Conservation (phyloP, 257 asterid species). For the Haberlea rhodopensis region DNA sequence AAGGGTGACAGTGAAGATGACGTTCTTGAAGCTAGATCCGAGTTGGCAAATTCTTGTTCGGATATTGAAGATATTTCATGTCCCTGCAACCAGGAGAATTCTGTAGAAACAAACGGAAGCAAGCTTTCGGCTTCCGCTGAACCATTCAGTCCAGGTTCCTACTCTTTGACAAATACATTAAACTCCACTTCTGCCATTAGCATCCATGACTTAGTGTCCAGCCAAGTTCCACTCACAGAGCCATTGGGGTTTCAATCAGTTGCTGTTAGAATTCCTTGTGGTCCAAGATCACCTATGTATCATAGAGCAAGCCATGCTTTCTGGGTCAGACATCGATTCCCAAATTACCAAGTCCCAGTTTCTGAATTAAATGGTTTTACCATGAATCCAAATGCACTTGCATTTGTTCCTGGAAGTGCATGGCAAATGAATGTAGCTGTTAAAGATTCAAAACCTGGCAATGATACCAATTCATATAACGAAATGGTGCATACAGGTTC, state of each 20-base stretch:
- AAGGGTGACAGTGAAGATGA: slow-evolving; percentile 46
- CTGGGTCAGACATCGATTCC: slow-evolving; percentile 54
- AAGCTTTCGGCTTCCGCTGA: slow-evolving; percentile 93
- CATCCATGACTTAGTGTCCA: slow-evolving; percentile 63
- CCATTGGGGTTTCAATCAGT: slow-evolving; percentile 73
- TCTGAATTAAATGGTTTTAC: slow-evolving; percentile 43
- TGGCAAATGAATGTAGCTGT: slow-evolving; percentile 43
- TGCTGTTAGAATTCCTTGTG: slow-evolving; percentile 90
- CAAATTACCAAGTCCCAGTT: slow-evolving; percentile 52
- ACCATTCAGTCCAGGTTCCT: slow-evolving; percentile 84
- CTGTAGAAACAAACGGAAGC: slow-evolving; percentile 64
- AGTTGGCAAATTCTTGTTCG: slow-evolving; percentile 35
- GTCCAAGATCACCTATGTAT: slow-evolving; percentile 89
- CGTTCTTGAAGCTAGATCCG: slow-evolving; percentile 41
- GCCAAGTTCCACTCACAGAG: slow-evolving; percentile 59
- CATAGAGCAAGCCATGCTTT: slow-evolving; percentile 56
- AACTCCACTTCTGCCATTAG: slow-evolving; percentile 43
- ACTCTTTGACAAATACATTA: slow-evolving; percentile 44
- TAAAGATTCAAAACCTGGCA: slow-evolving; percentile 45
- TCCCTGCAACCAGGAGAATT: slow-evolving; percentile 49
- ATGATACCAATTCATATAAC: slow-evolving; percentile 40
- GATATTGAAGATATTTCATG: slow-evolving; percentile 45
- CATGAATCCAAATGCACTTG: slow-evolving; percentile 98
- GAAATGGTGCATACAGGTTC: slow-evolving; percentile 36
- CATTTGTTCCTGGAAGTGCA: slow-evolving; percentile 70